Percentiles rank a stretch among this genome's conserved stretches.
Conservation (phyloP, 1,284 basidiomycete species). For the Moniliophthora roreri region DNA sequence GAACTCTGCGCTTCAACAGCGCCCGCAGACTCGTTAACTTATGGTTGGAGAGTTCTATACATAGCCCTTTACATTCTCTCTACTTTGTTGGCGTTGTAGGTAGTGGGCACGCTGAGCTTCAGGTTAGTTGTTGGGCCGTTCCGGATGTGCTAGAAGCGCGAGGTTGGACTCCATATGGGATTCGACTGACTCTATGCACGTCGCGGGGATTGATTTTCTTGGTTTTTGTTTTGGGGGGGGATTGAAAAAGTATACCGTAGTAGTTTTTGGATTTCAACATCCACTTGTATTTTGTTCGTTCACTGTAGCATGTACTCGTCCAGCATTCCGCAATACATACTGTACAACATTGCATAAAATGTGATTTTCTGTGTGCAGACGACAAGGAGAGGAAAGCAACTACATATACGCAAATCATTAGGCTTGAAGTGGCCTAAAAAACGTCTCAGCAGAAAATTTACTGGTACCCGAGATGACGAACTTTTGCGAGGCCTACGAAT, state of each 20-base stretch:
- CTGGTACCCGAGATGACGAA: too few species aligned
- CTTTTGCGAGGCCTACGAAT: too few species aligned
- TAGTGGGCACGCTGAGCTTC: slow-evolving; percentile 8
- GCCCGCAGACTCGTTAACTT: slow-evolving; percentile 30
- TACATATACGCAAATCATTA: too few species aligned
- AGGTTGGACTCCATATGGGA: background rate
- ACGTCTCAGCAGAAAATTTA: too few species aligned
- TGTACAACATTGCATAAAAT: too few species aligned
- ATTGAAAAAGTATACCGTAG: slow-evolving; percentile 2
- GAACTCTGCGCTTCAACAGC: slow-evolving; percentile 88
- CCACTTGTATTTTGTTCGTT: slow-evolving; percentile 7
- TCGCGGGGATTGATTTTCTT: slow-evolving; percentile 5
- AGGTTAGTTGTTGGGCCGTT: slow-evolving; percentile 2
- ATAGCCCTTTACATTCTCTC: too few species aligned
- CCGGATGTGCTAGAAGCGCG: background rate
- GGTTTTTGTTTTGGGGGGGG: background rate
- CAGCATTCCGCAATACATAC: too few species aligned
- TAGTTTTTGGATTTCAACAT: slow-evolving; percentile 18
- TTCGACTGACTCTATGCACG: slow-evolving; percentile 1
- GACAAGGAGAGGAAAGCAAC: too few species aligned
- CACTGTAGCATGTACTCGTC: background rate
- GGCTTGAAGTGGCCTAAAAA: too few species aligned
- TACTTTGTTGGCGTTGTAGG: slow-evolving; percentile 7
- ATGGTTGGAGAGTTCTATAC: slow-evolving; percentile 3
- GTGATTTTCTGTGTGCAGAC: too few species aligned